phyloP scores from a whole-genome alignment of 129 eudicot genomes.

The Smallanthus sonchifolius region DNA sequence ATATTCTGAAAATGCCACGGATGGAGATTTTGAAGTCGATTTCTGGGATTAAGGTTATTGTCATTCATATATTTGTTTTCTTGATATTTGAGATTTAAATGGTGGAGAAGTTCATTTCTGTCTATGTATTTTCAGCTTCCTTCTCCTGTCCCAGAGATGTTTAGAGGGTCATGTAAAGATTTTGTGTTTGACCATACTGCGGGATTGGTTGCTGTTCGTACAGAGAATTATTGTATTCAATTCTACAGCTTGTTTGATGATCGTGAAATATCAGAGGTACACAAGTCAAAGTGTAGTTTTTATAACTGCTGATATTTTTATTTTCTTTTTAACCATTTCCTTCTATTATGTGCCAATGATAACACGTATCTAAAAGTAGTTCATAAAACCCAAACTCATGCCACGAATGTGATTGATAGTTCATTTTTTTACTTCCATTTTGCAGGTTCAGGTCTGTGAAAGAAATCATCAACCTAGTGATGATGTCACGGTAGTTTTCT shows the following conservation, averaged over 20 bases:
- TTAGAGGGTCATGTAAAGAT: constrained; percentile 40
- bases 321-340: background rate
- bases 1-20: constrained; percentile 69
- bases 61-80: constrained; percentile 9
- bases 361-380: background rate
- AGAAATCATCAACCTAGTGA: constrained; percentile 95
- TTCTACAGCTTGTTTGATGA: constrained; percentile 79
- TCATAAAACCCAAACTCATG: background rate
- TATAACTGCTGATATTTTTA: background rate
- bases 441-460: constrained; percentile 89
- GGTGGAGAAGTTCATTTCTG: constrained; percentile 3
- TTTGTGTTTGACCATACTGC: constrained; percentile 50
- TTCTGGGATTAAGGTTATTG: constrained; percentile 79
- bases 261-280: constrained; percentile 86
- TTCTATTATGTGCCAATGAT: background rate
- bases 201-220: constrained; percentile 66
- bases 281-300: background rate
- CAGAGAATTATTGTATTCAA: constrained; percentile 81
- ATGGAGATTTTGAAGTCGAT: constrained; percentile 80
- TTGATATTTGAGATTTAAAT: background rate
- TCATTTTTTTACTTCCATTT: constrained; percentile 12
- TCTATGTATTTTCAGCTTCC: constrained; percentile 62
- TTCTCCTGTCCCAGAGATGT: constrained; percentile 42
- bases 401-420: constrained; percentile 2
- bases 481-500: constrained; percentile 62